Conservation (phyloP, 306 rosid genomes). For the Malus sieversii region DNA sequence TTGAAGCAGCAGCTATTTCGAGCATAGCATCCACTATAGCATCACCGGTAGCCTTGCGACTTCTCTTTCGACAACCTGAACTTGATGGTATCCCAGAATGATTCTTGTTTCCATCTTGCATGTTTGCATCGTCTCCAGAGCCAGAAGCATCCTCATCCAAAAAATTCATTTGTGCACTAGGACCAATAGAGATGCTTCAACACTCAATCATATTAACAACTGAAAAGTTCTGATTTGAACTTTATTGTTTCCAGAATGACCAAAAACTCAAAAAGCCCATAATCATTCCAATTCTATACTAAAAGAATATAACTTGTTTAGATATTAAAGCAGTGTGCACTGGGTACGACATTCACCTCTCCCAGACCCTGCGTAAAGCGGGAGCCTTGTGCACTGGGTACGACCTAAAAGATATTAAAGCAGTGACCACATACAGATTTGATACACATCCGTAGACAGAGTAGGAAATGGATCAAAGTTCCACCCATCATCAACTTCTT, state of each 20-base stretch:
- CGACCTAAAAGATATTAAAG: not conserved
- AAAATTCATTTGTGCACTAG: constrained; percentile 48
- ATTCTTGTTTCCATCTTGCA: constrained; percentile 67
- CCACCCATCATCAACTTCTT: not conserved
- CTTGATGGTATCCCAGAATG: constrained; percentile 48
- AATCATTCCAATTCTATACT: constrained; percentile 14
- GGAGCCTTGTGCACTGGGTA: no score
- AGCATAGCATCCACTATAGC: constrained; percentile 89
- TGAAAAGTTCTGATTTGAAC: constrained; percentile 4
- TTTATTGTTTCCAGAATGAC: constrained; percentile 15
- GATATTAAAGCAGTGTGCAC: not conserved
- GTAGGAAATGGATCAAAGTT: not conserved
- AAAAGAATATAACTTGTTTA: not conserved
- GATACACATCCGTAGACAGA: not conserved
- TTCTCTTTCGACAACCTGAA: constrained; percentile 63
- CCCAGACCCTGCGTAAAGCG: no score
- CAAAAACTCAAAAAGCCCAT: not conserved
- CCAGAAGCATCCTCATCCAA: constrained; percentile 82
- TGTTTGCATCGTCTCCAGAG: constrained; percentile 61
- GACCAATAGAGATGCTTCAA: constrained; percentile 28
- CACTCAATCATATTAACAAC: constrained; percentile 2
- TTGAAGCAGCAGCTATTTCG: constrained; percentile 80
- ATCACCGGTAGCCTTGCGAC: constrained; percentile 76
- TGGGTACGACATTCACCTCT: no score
- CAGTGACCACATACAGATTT: not conserved